Evolutionary conservation across 1,284 basidiomycete genomes (phyloP), one percentile per base, ranked within the genome.

Genomic region (Sutorius eximius): DNA sequence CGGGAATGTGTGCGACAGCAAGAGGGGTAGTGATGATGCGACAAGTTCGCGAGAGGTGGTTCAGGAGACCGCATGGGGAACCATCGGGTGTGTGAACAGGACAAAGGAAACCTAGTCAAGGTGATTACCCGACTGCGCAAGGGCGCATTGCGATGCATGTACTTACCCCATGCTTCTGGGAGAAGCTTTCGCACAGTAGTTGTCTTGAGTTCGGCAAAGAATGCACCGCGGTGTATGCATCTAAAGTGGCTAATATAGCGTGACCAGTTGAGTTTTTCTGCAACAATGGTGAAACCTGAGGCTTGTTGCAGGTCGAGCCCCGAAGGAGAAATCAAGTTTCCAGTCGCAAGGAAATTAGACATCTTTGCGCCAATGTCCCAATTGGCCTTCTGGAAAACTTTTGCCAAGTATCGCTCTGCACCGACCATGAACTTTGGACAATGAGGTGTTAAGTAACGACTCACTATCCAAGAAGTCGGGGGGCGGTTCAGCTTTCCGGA

Each of bases 51-150:
- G 95, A 93, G 44, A 99, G 84, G 72, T 99, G 97, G 74, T 99
- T 99, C 57, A 99, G 84, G 29, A 99, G 83, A 73, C 97, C 97
- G 73, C 97, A 99, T 11, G 97, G 97, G 24, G 95, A 85, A 62
- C 97, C 97, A 78, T 99, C 97, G 29, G 97, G 97, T 3, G 97
- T 99, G 71, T 99, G 97, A 9, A 99, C 97, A 16, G 97, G 97
- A 67, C 97, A 99, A 11, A 99, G 77, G 80, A 99, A 99, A 53
- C 96, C 91, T 92, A 52, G 27, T 40, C 5, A 47, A 18, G 51
- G 38, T 53, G 20, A 52, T 52, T 40, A 51, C 61, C 15, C 66
- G 52, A 42, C 44, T 7, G 27, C 11, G 11, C 41, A 45, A 15
- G 34, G 2, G 49, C 12, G 24, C 37, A 22, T 42, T 53, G 12